Evolutionary conservation across 2,329 filamentous ascomycete genomes (phyloP).

Genomic region (Colletotrichum sp.): DNA sequence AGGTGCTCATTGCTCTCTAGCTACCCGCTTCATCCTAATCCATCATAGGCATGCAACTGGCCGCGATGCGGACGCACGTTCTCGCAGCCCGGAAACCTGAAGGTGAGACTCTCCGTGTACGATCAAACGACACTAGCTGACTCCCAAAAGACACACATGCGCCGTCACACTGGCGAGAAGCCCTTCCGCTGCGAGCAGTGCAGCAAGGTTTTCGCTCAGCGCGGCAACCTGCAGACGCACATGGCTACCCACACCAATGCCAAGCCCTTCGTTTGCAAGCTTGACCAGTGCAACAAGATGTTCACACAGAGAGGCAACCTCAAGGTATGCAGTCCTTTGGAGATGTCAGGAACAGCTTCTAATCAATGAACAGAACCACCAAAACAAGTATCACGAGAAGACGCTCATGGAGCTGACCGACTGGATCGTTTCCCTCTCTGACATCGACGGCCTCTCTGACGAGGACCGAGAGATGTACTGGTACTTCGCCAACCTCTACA

Average conservation of each 20-base stretch:
- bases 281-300: constrained; percentile 84
- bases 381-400: constrained; percentile 90
- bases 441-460: constrained; percentile 68
- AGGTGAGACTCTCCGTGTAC: constrained; percentile 57
- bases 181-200: constrained; percentile 83
- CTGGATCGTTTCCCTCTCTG: constrained; percentile 70
- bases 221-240: constrained; percentile 85
- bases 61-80: constrained; percentile 79
- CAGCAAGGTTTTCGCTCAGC: constrained; percentile 82
- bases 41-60: constrained; percentile 68
- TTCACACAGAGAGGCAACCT: constrained; percentile 93
- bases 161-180: constrained; percentile 85
- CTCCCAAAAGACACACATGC: constrained; percentile 73
- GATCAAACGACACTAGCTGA: not conserved
- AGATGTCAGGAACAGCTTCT: not conserved
- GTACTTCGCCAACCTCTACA: constrained; percentile 89
- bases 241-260: constrained; percentile 78
- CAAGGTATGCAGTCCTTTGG: constrained; percentile 62
- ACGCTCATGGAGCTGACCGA: constrained; percentile 72
- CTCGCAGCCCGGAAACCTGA: constrained; percentile 89
- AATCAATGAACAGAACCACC: constrained; percentile 68
- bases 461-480: constrained; percentile 78
- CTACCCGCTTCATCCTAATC: constrained; percentile 26
- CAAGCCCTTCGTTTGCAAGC: constrained; percentile 81
- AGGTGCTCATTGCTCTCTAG: constrained; percentile 41